Conservation (phyloP, 352 stramenopile genomes). For the Phytophthora tentaculata region DNA sequence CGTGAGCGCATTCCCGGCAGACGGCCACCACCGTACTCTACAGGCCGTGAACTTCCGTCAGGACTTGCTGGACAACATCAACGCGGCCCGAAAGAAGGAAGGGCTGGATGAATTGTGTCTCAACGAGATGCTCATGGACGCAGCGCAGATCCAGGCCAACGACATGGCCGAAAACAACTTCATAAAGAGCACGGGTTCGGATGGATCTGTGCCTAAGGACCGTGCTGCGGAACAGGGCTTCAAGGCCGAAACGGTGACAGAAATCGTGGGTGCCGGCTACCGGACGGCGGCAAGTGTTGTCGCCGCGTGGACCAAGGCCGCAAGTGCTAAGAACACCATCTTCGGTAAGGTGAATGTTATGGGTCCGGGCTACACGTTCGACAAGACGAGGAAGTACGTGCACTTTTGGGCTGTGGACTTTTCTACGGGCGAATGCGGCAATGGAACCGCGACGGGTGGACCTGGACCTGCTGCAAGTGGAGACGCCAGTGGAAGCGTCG, state of each 20-base stretch:
- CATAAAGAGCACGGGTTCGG: slow-evolving; percentile 40
- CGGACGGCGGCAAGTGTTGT: slow-evolving; percentile 43
- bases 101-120: slow-evolving; percentile 46
- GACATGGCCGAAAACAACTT: slow-evolving; percentile 46
- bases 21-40: slow-evolving; percentile 23
- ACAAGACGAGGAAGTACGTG: slow-evolving; percentile 41
- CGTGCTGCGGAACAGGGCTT: slow-evolving; percentile 40
- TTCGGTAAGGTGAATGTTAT: slow-evolving; percentile 41
- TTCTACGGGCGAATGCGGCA: slow-evolving; percentile 34
- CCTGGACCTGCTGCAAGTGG: neutral
- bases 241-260: slow-evolving; percentile 30
- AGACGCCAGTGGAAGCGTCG: slow-evolving; percentile 16
- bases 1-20: slow-evolving; percentile 17
- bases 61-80: slow-evolving; percentile 46
- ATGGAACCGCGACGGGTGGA: slow-evolving; percentile 12
- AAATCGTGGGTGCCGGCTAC: slow-evolving; percentile 60
- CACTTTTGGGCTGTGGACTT: slow-evolving; percentile 53
- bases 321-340: slow-evolving; percentile 45
- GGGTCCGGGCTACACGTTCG: slow-evolving; percentile 44
- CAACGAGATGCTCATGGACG: slow-evolving; percentile 49
- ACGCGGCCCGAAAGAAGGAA: slow-evolving; percentile 42
- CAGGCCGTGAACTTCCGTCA: slow-evolving; percentile 55
- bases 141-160: slow-evolving; percentile 41
- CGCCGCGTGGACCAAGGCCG: slow-evolving; percentile 52
- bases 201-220: slow-evolving; percentile 40